Percentiles rank a stretch among this genome's conserved stretches.
phyloP scores from a whole-genome alignment of 1,284 basidiomycete species.

The Ganoderma sinense region DNA sequence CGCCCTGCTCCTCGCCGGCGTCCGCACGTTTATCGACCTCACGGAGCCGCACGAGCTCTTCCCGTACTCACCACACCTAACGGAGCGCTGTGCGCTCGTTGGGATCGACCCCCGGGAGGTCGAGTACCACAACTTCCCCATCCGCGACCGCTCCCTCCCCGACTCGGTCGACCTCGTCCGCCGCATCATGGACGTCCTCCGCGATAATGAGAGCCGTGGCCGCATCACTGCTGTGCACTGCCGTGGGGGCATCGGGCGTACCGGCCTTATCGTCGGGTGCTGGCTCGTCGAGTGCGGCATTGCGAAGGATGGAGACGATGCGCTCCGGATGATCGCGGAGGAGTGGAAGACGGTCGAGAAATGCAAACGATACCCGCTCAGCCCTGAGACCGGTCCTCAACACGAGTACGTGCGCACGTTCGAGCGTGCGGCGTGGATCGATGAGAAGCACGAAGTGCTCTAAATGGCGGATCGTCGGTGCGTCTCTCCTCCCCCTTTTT shows the following conservation, averaged over 20 bases:
- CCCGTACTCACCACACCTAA: constrained; percentile 67
- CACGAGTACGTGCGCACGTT: constrained; percentile 74
- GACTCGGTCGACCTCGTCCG: constrained; percentile 62
- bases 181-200: constrained; percentile 60
- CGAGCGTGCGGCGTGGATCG: constrained; percentile 34
- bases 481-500: background rate
- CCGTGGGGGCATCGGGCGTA: constrained; percentile 78
- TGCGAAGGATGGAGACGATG: constrained; percentile 67
- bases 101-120: constrained; percentile 60
- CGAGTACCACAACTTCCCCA: constrained; percentile 79
- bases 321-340: constrained; percentile 65
- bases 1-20: constrained; percentile 69
- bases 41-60: constrained; percentile 76
- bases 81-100: constrained; percentile 57
- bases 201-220: constrained; percentile 61
- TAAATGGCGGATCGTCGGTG: constrained; percentile 30
- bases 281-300: constrained; percentile 75
- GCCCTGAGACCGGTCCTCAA: constrained; percentile 81
- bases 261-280: constrained; percentile 78
- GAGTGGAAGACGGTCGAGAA: constrained; percentile 81
- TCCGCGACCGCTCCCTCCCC: constrained; percentile 72
- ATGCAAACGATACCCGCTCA: constrained; percentile 73
- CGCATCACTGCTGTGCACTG: constrained; percentile 76
- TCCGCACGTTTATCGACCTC: constrained; percentile 81
- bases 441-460: constrained; percentile 32